Percentiles rank a stretch among this genome's conserved stretches.
These are phyloP conservation scores for Colletotrichum phormii DNA, from an alignment of 2,329 filamentous ascomycete species.

Conservation along the genomic window DNA sequence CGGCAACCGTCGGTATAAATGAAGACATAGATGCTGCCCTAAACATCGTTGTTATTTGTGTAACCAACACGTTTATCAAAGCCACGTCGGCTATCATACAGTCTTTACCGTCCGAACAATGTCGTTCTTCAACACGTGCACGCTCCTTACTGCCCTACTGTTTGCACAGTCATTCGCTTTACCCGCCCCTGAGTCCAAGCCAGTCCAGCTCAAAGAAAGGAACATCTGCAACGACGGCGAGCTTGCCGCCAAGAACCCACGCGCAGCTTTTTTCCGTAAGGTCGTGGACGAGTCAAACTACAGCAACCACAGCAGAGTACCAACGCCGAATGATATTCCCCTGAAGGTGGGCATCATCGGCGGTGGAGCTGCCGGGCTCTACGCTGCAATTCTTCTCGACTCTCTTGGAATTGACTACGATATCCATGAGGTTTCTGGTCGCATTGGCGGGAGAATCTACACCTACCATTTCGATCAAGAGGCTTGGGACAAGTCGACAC, in stretches of 20 bases:
- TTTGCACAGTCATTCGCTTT: conserved; percentile 34
- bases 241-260: conserved; percentile 36
- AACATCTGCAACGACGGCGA: conserved; percentile 36
- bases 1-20: too few species aligned
- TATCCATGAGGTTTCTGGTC: conserved; percentile 48
- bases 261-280: conserved; percentile 38
- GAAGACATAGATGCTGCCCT: not conserved
- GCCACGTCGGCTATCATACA: not conserved
- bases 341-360: conserved; percentile 50
- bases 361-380: conserved; percentile 49
- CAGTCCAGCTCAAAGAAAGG: not conserved
- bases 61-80: not conserved
- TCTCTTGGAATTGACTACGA: conserved; percentile 49
- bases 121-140: conserved; percentile 22
- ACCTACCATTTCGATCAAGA: conserved; percentile 47
- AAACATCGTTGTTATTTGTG: not conserved
- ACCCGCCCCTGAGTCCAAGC: conserved; percentile 10
- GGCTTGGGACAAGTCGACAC: conserved; percentile 38
- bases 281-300: conserved; percentile 33
- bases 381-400: conserved; percentile 49
- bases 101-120: conserved; percentile 23
- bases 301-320: conserved; percentile 31
- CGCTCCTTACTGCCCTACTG: conserved; percentile 34
- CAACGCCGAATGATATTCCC: conserved; percentile 24
- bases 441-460: conserved; percentile 51